Conservation (phyloP, 2,329 filamentous ascomycete species). For the Hymenoscyphus repandus region DNA sequence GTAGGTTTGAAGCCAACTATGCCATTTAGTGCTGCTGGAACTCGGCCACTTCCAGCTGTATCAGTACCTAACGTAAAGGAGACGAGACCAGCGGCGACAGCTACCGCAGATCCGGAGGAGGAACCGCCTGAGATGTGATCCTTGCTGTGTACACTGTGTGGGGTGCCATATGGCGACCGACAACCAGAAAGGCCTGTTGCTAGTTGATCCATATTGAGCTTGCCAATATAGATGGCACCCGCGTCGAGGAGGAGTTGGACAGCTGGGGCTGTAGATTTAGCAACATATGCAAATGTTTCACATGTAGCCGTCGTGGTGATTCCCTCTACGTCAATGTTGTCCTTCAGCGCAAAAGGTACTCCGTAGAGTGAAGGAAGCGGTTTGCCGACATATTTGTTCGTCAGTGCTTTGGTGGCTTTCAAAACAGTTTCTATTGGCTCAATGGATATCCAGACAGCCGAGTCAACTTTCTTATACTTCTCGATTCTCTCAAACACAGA, state of each 20-base stretch:
- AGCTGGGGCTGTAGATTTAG: slow-evolving; percentile 41
- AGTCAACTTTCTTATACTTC: slow-evolving; percentile 41
- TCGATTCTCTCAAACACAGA: slow-evolving; percentile 42
- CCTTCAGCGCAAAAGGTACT: slow-evolving; percentile 52
- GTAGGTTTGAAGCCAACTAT: slow-evolving; percentile 45
- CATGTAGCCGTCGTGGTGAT: slow-evolving; percentile 48
- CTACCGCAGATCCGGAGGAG: slow-evolving; percentile 47
- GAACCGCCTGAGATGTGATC: slow-evolving; percentile 50
- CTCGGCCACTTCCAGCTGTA: slow-evolving; percentile 46
- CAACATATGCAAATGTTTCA: slow-evolving; percentile 42
- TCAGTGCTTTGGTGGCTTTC: slow-evolving; percentile 36
- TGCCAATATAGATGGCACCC: slow-evolving; percentile 52
- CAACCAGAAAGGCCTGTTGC: slow-evolving; percentile 56
- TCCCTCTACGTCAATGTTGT: slow-evolving; percentile 48
- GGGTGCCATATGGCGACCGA: slow-evolving; percentile 51
- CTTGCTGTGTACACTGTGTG: slow-evolving; percentile 45
- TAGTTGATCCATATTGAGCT: slow-evolving; percentile 55
- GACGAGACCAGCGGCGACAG: slow-evolving; percentile 45
- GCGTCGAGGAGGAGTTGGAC: slow-evolving; percentile 43
- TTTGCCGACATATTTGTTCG: slow-evolving; percentile 35
- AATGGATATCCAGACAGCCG: slow-evolving; percentile 47
- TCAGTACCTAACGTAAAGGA: slow-evolving; percentile 50
- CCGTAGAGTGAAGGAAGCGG: slow-evolving; percentile 49
- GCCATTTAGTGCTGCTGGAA: slow-evolving; percentile 46
- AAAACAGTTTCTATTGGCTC: slow-evolving; percentile 36